Evolutionary conservation across 768 basidiomycete species (phyloP).

Genomic region (Mycena epipterygia): DNA sequence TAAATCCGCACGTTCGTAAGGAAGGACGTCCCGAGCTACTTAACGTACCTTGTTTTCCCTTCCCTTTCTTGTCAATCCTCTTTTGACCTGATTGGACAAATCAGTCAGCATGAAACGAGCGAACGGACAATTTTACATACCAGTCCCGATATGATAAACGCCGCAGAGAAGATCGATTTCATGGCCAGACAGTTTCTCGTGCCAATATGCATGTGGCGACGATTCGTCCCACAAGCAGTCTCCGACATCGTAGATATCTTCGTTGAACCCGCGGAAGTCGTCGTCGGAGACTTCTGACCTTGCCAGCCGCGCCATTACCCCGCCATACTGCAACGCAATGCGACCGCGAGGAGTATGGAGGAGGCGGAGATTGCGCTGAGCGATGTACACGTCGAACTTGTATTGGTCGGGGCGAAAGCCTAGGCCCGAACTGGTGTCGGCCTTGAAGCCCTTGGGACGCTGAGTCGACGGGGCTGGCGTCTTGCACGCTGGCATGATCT

Average conservation of each 20-base stretch:
- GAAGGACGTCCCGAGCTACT: not conserved
- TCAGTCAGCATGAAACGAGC: not conserved
- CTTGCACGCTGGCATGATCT: no score
- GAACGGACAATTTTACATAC: not conserved
- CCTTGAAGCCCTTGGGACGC: not conserved
- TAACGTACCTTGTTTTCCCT: constrained; percentile 1
- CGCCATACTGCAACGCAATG: constrained; percentile 9
- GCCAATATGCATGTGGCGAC: constrained; percentile 1
- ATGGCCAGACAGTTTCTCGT: not conserved
- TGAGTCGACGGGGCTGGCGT: not conserved
- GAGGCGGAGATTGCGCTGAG: not conserved
- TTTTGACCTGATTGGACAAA: not conserved
- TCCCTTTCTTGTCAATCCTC: not conserved
- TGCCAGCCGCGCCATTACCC: not conserved
- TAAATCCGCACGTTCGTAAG: not conserved
- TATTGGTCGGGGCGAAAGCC: not conserved
- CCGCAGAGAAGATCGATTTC: constrained; percentile 9
- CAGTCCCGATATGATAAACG: constrained; percentile 1
- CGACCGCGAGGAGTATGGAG: not conserved
- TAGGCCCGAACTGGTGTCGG: not conserved
- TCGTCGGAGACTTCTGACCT: constrained; percentile 4
- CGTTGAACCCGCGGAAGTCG: not conserved
- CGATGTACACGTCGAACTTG: not conserved
- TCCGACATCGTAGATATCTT: not conserved
- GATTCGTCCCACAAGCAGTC: constrained; percentile 11